phyloP scores from a whole-genome alignment of 805 yeast species.

The Barnettozyma pratensis region DNA sequence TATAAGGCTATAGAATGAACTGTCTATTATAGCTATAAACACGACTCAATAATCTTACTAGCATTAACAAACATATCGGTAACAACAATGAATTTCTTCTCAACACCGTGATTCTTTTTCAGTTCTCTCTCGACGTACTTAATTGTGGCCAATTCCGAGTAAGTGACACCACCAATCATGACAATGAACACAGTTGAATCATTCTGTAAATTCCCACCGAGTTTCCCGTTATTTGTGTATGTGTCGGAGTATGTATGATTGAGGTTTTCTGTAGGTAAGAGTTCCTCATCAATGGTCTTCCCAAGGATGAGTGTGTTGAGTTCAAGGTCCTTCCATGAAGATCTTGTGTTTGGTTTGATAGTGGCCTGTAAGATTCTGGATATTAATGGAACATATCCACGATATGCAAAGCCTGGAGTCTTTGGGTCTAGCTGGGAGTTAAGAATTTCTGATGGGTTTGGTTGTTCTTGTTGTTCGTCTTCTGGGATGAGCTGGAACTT shows the following conservation, averaged over 20 bases:
- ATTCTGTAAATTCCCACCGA: conserved; percentile 18
- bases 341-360: conserved; percentile 36
- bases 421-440: conserved; percentile 30
- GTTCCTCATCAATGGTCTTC: conserved; percentile 27
- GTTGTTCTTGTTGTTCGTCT: conserved; percentile 11
- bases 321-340: conserved; percentile 36
- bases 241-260: conserved; percentile 8
- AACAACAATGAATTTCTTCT: conserved; percentile 38
- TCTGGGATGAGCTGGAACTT: conserved; percentile 47
- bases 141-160: conserved; percentile 76
- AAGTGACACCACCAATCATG: conserved; percentile 79
- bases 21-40: background rate
- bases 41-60: conserved; percentile 27
- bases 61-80: conserved; percentile 46
- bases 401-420: conserved; percentile 58
- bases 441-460: background rate
- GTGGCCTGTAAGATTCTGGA: conserved; percentile 62
- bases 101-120: conserved; percentile 26
- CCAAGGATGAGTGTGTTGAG: conserved; percentile 32
- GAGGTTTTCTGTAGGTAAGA: conserved; percentile 9
- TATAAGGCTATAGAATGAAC: too few species aligned
- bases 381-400: conserved; percentile 78
- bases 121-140: conserved; percentile 49
- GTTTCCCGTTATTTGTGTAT: conserved; percentile 7
- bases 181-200: conserved; percentile 39